Base-by-base conservation (phyloP, 345 rosid species). In the Ceriops zippeliana region DNA sequence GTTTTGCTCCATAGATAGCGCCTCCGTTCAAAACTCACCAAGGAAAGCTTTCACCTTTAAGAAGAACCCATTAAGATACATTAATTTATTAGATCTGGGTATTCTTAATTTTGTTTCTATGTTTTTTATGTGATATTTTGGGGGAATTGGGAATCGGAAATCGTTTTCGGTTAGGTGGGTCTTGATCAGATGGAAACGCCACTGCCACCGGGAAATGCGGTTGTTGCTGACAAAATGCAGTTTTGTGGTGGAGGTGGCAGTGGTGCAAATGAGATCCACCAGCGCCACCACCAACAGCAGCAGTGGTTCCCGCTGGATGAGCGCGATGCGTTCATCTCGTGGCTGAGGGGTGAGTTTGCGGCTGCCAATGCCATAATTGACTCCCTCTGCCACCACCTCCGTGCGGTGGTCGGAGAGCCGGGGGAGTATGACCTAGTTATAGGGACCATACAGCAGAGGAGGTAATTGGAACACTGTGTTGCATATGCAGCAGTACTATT, bases 351-450 rank as follows among this genome's bases (percentile, higher is more conserved):
- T 58, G 98, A 95, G 75, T 92, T 95, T 8, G 98, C 98, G 0
- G 97, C 99, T 1, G 92, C 99, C 63, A 95, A 95, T 65, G 92
- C 97, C 6, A 92, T 92, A 5, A 90, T 95, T 49, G 93, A 92
- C 72, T 77, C 84, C 8, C 85, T 95, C 22, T 86, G 90, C 62
- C 85, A 86, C 5, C 98, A 95, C 73, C 68, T 95, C 61, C 68
- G 81, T 9, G 70, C 84, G 1, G 75, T 86, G 2, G 93, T 15
- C 49, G 49, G 97, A 5, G 97, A 86, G 46, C 86, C 83, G 0
- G 88, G 92, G 4, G 98, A 95, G 63, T 90, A 95, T 63, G 96
- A 87, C 7, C 17, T 65, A 0, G 96, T 82, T 59, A 56, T 86
- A 26, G 81, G 79, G 58, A 66, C 72, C 70, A 84, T 95, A 69